Conservation (phyloP, 2,329 filamentous ascomycete genomes). For the Alternaria brassicicola region DNA sequence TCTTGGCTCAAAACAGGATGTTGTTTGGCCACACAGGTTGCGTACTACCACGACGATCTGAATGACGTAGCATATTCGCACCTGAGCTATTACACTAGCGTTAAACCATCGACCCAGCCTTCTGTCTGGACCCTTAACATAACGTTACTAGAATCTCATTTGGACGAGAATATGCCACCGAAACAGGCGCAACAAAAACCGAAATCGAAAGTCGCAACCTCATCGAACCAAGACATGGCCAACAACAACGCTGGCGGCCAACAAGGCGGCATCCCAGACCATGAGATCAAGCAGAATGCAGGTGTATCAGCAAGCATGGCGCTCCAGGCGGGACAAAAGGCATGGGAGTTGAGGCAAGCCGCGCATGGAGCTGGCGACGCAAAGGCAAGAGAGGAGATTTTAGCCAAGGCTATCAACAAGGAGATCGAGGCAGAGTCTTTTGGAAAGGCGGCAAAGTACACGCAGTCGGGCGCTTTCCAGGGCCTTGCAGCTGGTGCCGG, state of each 20-base stretch:
- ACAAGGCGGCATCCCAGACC: slow-evolving; percentile 36
- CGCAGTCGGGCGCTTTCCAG: slow-evolving; percentile 49
- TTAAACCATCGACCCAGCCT: slow-evolving; percentile 2
- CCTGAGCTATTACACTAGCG: slow-evolving; percentile 3
- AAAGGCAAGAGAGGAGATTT: slow-evolving; percentile 47
- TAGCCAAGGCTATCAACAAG: slow-evolving; percentile 50
- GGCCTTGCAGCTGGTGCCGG: slow-evolving; percentile 49
- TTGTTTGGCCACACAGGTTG: slow-evolving; percentile 4
- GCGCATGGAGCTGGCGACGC: slow-evolving; percentile 49
- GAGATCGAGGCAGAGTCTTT: slow-evolving; percentile 52
- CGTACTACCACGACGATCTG: slow-evolving; percentile 2
- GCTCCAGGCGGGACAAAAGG: slow-evolving; percentile 47
- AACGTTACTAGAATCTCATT: neutral
- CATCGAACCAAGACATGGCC: slow-evolving; percentile 14
- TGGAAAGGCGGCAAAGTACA: slow-evolving; percentile 51
- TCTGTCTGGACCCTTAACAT: neutral
- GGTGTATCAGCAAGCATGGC: slow-evolving; percentile 48
- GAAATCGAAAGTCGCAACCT: slow-evolving; percentile 9
- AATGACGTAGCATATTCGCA: slow-evolving; percentile 11
- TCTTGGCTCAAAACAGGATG: slow-evolving; percentile 9
- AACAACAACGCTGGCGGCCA: slow-evolving; percentile 13
- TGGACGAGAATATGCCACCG: slow-evolving; percentile 6
- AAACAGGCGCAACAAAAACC: slow-evolving; percentile 16
- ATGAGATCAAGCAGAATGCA: slow-evolving; percentile 49
- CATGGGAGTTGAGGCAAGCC: slow-evolving; percentile 49